Evolutionary conservation across 495 filamentous ascomycete species (phyloP), one percentile per base, ranked within the genome.

Genomic region (Aspergillus affinis): DNA sequence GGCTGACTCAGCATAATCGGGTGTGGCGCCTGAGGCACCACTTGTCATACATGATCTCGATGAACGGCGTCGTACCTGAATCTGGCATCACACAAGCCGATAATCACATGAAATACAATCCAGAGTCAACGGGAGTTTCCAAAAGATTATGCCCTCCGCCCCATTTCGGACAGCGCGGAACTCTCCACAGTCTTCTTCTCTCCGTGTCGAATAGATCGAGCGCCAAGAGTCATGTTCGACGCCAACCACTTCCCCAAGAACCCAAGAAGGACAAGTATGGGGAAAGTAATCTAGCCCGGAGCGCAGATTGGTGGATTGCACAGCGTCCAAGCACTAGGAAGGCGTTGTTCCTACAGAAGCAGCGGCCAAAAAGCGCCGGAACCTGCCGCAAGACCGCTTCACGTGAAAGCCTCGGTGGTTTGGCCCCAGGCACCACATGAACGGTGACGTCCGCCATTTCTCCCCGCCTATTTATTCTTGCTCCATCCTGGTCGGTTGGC

Each of bases 391-490:
- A 4, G 12, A 41, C 12, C 13, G 36, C 36, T 41, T 41, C 36
- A 64, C 62, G 62, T 64, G 62, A 57, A 60, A 64, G 36, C 36
- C 36, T 41, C 36, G 36, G 36, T 17, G 36, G 9, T 41, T 41
- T 41, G 36, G 36, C 36, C 36, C 36, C 36, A 41, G 36, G 36
- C 36, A 41, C 36, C 36, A 41, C 36, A 41, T 41, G 36, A 13
- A 13, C 2, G 12, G 36, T 41, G 36, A 41, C 36, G 36, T 41
- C 2, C 36, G 36, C 8, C 10, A 15, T 10, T 41, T 41, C 36
- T 15, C 36, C 36, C 10, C 36, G 36, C 36, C 36, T 41, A 41
- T 41, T 41, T 41, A 41, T 41, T 41, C 9, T 41, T 41, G 36
- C 36, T 41, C 36, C 36, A 4, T 41, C 36, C 3, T 10, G 9